Evolutionary conservation across 2,329 filamentous ascomycete species (phyloP).

Genomic region (Scopulariopsis brevicaulis): DNA sequence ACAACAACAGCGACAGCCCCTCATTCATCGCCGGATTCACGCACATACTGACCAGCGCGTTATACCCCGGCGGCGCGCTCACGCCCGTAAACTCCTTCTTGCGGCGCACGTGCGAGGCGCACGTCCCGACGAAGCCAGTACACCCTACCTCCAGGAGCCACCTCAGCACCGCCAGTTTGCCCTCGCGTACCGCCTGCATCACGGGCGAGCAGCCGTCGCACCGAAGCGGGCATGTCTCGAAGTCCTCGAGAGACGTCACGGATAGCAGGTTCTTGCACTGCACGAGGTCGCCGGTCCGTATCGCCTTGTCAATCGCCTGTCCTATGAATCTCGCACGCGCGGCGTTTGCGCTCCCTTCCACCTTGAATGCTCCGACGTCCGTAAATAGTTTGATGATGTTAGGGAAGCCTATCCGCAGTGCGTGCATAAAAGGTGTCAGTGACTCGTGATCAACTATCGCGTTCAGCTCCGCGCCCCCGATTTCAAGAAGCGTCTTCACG

Average conservation of each 20-base stretch:
- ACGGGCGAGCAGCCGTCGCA: conserved; percentile 1
- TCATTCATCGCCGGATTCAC: not conserved
- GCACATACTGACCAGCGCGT: conserved; percentile 1
- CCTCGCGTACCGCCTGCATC: not conserved
- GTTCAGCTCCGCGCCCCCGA: not conserved
- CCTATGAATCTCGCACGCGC: not conserved
- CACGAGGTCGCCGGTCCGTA: not conserved
- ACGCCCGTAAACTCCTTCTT: too few species aligned
- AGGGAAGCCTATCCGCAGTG: conserved; percentile 1
- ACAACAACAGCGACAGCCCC: not conserved
- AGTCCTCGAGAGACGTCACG: conserved; percentile 1
- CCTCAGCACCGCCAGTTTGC: not conserved
- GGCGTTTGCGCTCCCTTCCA: not conserved
- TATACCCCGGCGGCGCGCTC: not conserved
- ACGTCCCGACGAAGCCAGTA: conserved; percentile 2
- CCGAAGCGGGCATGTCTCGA: not conserved
- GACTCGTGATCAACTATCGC: not conserved
- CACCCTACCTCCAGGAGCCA: not conserved
- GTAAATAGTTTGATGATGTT: not conserved
- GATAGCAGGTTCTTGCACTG: not conserved
- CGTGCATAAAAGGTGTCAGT: conserved; percentile 3
- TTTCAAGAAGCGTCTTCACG: conserved; percentile 1
- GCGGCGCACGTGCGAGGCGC: not conserved
- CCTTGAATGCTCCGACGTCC: not conserved
- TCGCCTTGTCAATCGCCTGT: not conserved